Evolutionary conservation across 257 asterid species (phyloP).

Genomic region (Ocimum tenuiflorum): DNA sequence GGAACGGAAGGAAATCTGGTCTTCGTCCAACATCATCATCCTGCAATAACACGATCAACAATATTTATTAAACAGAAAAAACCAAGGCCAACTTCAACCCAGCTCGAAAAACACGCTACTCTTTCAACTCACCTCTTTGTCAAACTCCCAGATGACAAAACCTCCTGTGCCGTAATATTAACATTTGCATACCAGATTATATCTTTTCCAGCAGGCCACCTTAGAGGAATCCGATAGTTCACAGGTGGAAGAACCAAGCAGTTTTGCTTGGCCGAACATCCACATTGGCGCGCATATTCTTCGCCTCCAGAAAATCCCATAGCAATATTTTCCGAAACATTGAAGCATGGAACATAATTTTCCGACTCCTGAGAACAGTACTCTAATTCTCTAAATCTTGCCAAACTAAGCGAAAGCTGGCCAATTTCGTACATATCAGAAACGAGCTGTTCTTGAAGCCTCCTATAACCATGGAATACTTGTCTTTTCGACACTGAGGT

Average conservation of each 20-base stretch:
- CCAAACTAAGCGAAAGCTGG: conserved; percentile 60
- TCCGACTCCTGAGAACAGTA: conserved; percentile 71
- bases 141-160: conserved; percentile 85
- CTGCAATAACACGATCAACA: conserved; percentile 30
- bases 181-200: conserved; percentile 97
- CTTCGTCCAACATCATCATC: conserved; percentile 99
- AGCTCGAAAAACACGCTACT: conserved; percentile 13
- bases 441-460: conserved; percentile 79
- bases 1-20: conserved; percentile 89
- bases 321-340: conserved; percentile 68
- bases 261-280: conserved; percentile 40
- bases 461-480: conserved; percentile 63
- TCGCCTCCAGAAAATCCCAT: conserved; percentile 58
- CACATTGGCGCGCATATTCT: conserved; percentile 66
- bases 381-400: conserved; percentile 63
- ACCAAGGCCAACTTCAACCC: neutral
- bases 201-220: conserved; percentile 96
- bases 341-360: conserved; percentile 85
- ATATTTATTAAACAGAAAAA: neutral
- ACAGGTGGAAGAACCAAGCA: conserved; percentile 87
- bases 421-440: conserved; percentile 87
- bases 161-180: conserved; percentile 95
- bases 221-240: conserved; percentile 73
- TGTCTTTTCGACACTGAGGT: conserved; percentile 69
- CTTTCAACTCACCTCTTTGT: conserved; percentile 68